Base-by-base conservation (phyloP, 2,329 filamentous ascomycete species). In the Huntiella savannae region DNA sequence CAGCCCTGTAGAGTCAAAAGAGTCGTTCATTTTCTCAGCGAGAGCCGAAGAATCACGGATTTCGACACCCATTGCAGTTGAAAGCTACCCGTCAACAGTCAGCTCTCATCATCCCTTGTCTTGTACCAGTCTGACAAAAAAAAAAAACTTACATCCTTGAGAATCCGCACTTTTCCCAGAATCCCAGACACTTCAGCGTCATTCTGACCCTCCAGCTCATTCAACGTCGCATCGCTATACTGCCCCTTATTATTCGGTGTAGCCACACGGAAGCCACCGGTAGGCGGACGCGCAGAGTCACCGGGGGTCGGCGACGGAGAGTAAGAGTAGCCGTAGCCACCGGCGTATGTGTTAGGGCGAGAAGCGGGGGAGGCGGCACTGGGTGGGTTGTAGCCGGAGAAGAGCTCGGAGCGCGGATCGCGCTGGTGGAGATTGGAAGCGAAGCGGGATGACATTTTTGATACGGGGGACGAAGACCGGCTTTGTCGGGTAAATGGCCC, bases 181-280 rank as follows among this genome's bases (percentile, higher is more conserved):
- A 95, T 87, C n/a, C 86, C 85, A 51, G 85, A 81, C 8, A 95
- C 79, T 56, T 95, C 80, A 49, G 76, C 70, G 55, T 95, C 87
- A 59, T 96, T 96, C 65, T 98, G 91, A 57, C 82, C 88, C 67
- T 98, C 91, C 50, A 98, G 71, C 64, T 93, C 86, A 59, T 84
- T 85, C 45, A 98, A 71, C 41, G 94, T 85, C 15, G 87, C 82
- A 56, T 92, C 81, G 58, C 81, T 88, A 61, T 96, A 96, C 60
- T 95, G 87, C 11, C 88, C 88, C 58, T 80, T 84, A 53, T 65
- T 68, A 59, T 86, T 84, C 50, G 82, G 82, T 50, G 81, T 85
- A 53, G 79, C 81, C 32, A 73, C 62, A 45, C 80, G 67, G 59
- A 67, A 82, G n/a, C 64, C 64, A 33, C 55, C 56, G 10, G 51